Evolutionary conservation across 441 rosid genomes (phyloP).

Genomic region (Syzygium syzygioides): DNA sequence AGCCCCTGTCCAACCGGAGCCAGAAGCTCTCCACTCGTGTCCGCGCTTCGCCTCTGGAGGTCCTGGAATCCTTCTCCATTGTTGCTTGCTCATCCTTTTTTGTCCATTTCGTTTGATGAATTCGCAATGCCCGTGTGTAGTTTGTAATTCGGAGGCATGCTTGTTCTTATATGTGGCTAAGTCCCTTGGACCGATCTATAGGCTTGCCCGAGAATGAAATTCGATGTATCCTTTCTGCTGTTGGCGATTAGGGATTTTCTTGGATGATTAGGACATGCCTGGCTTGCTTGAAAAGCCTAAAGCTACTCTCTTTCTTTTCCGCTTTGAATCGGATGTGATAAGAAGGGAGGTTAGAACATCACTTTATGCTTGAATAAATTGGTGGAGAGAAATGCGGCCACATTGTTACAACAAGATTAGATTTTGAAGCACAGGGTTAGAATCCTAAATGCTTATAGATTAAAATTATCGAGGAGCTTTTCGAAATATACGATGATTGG

Average conservation of each 20-base stretch:
- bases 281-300: background rate
- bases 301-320: background rate
- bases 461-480: background rate
- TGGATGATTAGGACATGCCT: fast-evolving
- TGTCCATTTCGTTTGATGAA: no score
- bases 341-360: background rate
- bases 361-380: background rate
- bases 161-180: background rate
- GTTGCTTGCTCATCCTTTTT: background rate
- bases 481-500: background rate
- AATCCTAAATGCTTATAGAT: background rate
- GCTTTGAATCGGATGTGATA: no score
- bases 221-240: background rate
- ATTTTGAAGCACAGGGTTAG: background rate
- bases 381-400: background rate
- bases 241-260: background rate
- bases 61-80: background rate
- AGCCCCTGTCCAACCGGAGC: constrained; percentile 70
- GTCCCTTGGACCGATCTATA: background rate
- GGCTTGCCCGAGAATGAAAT: background rate
- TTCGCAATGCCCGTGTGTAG: background rate
- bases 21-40: constrained; percentile 71
- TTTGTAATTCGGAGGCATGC: background rate
- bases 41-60: constrained; percentile 91
- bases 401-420: background rate